A percentile compares a stretch with the other conserved stretches of the same genome.
Conservation (phyloP, 2,329 filamentous ascomycete species). For the Hypoxylon sp. region DNA sequence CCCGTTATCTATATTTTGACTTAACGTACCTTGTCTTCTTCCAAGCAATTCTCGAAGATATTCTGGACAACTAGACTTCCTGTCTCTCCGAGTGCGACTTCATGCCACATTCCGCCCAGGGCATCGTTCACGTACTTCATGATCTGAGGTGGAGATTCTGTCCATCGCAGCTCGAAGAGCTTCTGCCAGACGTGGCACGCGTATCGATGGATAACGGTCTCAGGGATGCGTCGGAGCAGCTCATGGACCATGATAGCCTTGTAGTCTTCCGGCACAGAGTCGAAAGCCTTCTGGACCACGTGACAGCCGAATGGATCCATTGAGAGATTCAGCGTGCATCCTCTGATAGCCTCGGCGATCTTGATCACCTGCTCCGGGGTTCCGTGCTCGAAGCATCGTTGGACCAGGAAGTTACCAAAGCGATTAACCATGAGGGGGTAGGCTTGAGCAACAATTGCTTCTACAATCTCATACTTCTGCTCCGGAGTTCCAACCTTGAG, state of each 20-base stretch:
- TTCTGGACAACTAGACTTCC: slow-evolving; percentile 98
- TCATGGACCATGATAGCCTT: slow-evolving; percentile 99
- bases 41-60: slow-evolving; percentile 98
- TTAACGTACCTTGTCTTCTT: slow-evolving; percentile 90
- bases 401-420: slow-evolving; percentile 98
- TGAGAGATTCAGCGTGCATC: slow-evolving; percentile 92
- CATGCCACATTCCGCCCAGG: slow-evolving; percentile 97
- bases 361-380: slow-evolving; percentile 94
- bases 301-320: slow-evolving; percentile 99
- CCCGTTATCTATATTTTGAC: slow-evolving; percentile 10
- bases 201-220: slow-evolving; percentile 98
- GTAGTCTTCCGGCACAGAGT: slow-evolving; percentile 96
- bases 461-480: slow-evolving; percentile 97
- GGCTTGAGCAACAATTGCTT: slow-evolving; percentile 94
- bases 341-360: slow-evolving; percentile 94
- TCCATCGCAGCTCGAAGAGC: slow-evolving; percentile 97
- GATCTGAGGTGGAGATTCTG: slow-evolving; percentile 93
- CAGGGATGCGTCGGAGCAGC: slow-evolving; percentile 91
- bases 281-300: slow-evolving; percentile 98
- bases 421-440: slow-evolving; percentile 98
- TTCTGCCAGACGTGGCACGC: slow-evolving; percentile 99
- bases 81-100: slow-evolving; percentile 96
- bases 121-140: slow-evolving; percentile 99
- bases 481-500: slow-evolving; percentile 95
- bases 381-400: slow-evolving; percentile 98